These are phyloP conservation scores for Coemansia guatemalensis DNA, from an alignment of 192 early-diverging fungal genomes.

Conservation along the genomic window DNA sequence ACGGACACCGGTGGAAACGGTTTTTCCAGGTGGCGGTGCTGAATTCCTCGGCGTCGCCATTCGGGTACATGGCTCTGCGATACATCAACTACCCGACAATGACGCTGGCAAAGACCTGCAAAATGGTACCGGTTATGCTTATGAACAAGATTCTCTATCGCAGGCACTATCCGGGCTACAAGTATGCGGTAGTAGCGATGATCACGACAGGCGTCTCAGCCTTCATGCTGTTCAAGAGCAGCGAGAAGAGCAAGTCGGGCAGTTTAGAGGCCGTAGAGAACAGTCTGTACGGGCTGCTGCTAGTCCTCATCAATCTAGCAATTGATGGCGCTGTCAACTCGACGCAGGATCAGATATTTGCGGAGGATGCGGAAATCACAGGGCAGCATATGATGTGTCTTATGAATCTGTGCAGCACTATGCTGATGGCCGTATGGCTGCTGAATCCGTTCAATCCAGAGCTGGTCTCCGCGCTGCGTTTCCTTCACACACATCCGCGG, in stretches of 20 bases:
- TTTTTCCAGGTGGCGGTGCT: conserved; percentile 80
- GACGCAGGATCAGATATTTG: conserved; percentile 94
- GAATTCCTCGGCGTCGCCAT: conserved; percentile 75
- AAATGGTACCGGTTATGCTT: conserved; percentile 91
- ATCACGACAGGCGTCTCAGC: conserved; percentile 88
- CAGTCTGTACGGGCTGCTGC: conserved; percentile 76
- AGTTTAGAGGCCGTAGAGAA: conserved; percentile 47
- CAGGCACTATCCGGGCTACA: conserved; percentile 80
- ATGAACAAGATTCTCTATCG: conserved; percentile 95
- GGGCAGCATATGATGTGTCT: conserved; percentile 97
- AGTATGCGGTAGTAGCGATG: conserved; percentile 83
- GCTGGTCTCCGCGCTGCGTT: conserved; percentile 68
- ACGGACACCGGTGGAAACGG: conserved; percentile 53
- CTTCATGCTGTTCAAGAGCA: conserved; percentile 86
- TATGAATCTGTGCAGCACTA: conserved; percentile 86
- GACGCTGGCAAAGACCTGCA: conserved; percentile 96
- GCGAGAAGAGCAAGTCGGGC: conserved; percentile 17
- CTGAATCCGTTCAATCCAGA: conserved; percentile 78
- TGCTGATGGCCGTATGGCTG: conserved; percentile 73
- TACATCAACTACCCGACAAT: conserved; percentile 98
- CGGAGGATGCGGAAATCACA: conserved; percentile 65
- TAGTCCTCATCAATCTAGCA: conserved; percentile 81
- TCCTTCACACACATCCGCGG: conserved; percentile 74
- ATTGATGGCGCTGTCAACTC: conserved; percentile 96
- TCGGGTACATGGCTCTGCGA: conserved; percentile 89